phyloP scores from a whole-genome alignment of 805 yeast genomes.

The Isabelozyma gotoi region DNA sequence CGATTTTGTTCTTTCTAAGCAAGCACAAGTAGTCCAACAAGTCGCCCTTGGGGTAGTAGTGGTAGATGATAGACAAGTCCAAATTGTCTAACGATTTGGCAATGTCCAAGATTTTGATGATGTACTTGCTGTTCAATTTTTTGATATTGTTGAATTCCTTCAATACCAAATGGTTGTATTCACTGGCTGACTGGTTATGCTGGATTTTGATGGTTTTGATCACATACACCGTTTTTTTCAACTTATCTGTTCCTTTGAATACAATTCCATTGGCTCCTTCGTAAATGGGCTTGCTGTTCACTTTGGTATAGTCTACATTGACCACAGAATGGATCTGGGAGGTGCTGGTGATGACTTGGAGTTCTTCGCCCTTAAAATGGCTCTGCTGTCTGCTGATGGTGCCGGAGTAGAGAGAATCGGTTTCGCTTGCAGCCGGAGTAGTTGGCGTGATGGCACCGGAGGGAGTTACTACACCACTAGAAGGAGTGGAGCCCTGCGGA shows the following conservation, averaged over 20 bases:
- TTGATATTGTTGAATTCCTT: conserved; percentile 30
- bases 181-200: background rate
- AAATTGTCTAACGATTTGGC: conserved; percentile 10
- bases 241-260: conserved; percentile 26
- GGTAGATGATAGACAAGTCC: conserved; percentile 37
- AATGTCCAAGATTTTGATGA: conserved; percentile 27
- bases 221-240: conserved; percentile 18
- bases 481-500: too few species aligned
- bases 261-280: conserved; percentile 45
- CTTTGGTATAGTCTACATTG: conserved; percentile 22
- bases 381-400: background rate
- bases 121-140: conserved; percentile 22
- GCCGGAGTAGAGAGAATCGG: background rate
- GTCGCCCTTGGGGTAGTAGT: conserved; percentile 49
- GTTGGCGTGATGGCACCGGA: background rate
- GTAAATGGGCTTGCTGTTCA: conserved; percentile 29
- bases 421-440: background rate
- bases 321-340: conserved; percentile 8
- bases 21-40: conserved; percentile 41
- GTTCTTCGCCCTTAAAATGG: background rate
- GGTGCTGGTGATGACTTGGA: background rate
- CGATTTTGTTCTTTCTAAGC: conserved; percentile 34
- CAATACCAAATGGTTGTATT: conserved; percentile 21
- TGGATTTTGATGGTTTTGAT: conserved; percentile 31
- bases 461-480: too few species aligned